phyloP scores from a whole-genome alignment of 768 basidiomycete species.

The Termitomyces sp. region DNA sequence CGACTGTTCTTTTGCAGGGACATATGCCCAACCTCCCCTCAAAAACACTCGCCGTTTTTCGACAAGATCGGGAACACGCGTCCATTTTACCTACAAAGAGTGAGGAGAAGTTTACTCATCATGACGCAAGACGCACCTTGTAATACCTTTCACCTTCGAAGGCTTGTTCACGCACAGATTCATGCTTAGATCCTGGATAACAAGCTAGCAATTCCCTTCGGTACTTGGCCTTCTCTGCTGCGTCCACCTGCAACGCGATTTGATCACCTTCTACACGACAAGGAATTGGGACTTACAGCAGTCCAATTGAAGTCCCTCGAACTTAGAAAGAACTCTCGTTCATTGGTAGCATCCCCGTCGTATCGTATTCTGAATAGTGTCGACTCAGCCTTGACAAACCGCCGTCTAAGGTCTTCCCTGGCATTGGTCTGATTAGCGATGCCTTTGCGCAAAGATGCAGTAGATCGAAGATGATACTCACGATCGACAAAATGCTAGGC shows the following conservation, averaged over 20 bases:
- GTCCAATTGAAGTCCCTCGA: slow-evolving; percentile 65
- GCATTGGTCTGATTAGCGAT: not conserved
- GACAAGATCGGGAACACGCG: slow-evolving; percentile 89
- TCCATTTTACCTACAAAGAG: slow-evolving; percentile 83
- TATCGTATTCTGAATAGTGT: slow-evolving; percentile 83
- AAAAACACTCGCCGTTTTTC: slow-evolving; percentile 78
- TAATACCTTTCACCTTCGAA: slow-evolving; percentile 62
- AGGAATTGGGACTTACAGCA: slow-evolving; percentile 35
- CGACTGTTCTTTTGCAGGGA: slow-evolving; percentile 70
- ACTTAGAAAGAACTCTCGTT: slow-evolving; percentile 63
- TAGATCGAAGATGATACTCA: slow-evolving; percentile 40
- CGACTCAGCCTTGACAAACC: slow-evolving; percentile 88
- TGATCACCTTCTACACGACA: not conserved
- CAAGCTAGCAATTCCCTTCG: slow-evolving; percentile 45
- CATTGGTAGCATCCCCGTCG: slow-evolving; percentile 54
- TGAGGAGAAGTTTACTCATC: not conserved
- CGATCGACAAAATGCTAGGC: slow-evolving; percentile 96
- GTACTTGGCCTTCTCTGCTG: slow-evolving; percentile 51
- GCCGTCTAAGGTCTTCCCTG: slow-evolving; percentile 85
- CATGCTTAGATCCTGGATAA: slow-evolving; percentile 35
- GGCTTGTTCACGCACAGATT: slow-evolving; percentile 25
- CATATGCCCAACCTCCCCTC: slow-evolving; percentile 83
- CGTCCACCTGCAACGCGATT: slow-evolving; percentile 39
- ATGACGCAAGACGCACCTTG: slow-evolving; percentile 49
- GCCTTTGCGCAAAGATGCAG: not conserved